These are phyloP conservation scores for Sphagnum fallax DNA, from an alignment of 228 moss, liverwort and hornwort genomes.

Conservation along the genomic window DNA sequence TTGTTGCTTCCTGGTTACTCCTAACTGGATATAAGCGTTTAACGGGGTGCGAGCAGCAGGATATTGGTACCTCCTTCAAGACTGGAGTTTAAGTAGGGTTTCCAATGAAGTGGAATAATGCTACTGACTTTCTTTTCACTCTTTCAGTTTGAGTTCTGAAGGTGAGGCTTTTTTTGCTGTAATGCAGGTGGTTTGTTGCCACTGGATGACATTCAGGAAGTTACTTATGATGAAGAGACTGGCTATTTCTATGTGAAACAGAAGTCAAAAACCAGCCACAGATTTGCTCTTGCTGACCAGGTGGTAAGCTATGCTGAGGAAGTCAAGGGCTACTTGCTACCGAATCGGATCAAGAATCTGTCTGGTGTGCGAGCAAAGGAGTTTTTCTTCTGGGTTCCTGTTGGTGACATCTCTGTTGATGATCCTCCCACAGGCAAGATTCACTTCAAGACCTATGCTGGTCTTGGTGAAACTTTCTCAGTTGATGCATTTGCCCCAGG, in stretches of 20 bases:
- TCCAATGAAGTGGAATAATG: too few relatives aligned
- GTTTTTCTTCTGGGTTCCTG: conserved; percentile 31
- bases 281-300: conserved; percentile 17
- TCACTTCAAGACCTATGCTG: conserved; percentile 35
- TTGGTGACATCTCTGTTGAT: conserved; percentile 28
- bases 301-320: conserved; percentile 36
- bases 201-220: conserved; percentile 30
- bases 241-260: conserved; percentile 45
- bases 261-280: conserved; percentile 16
- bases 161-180: too few relatives aligned
- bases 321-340: conserved; percentile 26
- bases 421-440: conserved; percentile 17
- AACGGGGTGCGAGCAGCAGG: too few relatives aligned
- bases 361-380: conserved; percentile 46
- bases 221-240: conserved; percentile 27
- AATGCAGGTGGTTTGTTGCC: conserved; percentile 32
- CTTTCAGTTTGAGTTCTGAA: too few relatives aligned
- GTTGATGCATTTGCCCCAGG: conserved; percentile 35
- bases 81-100: too few relatives aligned
- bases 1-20: too few relatives aligned
- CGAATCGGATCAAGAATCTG: conserved; percentile 21
- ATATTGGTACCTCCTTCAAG: too few relatives aligned
- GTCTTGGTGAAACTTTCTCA: conserved; percentile 29
- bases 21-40: too few relatives aligned
- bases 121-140: too few relatives aligned